Percentiles rank a stretch among this genome's conserved stretches.
Conservation (phyloP, 2,329 filamentous ascomycete genomes). For the Torrubiellomyces zombiae region DNA sequence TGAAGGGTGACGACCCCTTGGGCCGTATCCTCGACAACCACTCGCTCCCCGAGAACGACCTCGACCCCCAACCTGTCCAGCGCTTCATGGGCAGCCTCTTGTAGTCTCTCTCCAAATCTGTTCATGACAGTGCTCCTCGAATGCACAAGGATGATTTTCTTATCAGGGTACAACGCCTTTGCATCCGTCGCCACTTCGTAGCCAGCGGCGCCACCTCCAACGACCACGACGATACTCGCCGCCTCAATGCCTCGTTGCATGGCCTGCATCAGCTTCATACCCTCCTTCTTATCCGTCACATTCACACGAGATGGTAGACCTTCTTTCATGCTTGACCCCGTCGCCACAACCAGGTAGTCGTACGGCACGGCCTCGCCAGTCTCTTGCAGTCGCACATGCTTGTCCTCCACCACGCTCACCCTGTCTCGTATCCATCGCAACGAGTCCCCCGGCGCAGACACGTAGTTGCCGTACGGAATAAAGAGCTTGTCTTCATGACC, state of each 20-base stretch:
- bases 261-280: slow-evolving; percentile 22
- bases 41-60: slow-evolving; percentile 33
- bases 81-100: slow-evolving; percentile 21
- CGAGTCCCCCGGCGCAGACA: slow-evolving; percentile 16
- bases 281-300: slow-evolving; percentile 22
- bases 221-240: slow-evolving; percentile 27
- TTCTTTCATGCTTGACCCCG: slow-evolving; percentile 28
- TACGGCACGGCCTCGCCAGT: slow-evolving; percentile 29
- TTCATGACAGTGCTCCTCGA: slow-evolving; percentile 36
- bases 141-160: slow-evolving; percentile 39
- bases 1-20: slow-evolving; percentile 24
- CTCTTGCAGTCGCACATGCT: slow-evolving; percentile 21
- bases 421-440: slow-evolving; percentile 25
- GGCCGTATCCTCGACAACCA: slow-evolving; percentile 18
- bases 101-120: slow-evolving; percentile 27
- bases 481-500: slow-evolving; percentile 40
- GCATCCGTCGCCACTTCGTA: slow-evolving; percentile 45
- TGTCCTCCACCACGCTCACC: slow-evolving; percentile 19
- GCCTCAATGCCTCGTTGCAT: slow-evolving; percentile 29
- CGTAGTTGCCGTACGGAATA: slow-evolving; percentile 35
- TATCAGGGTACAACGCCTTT: slow-evolving; percentile 37
- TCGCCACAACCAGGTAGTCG: slow-evolving; percentile 40
- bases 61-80: slow-evolving; percentile 29
- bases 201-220: slow-evolving; percentile 44
- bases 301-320: slow-evolving; percentile 31